Evolutionary conservation across 73 alveolate species (phyloP).

Genomic region (Paramecium sexaurelia): DNA sequence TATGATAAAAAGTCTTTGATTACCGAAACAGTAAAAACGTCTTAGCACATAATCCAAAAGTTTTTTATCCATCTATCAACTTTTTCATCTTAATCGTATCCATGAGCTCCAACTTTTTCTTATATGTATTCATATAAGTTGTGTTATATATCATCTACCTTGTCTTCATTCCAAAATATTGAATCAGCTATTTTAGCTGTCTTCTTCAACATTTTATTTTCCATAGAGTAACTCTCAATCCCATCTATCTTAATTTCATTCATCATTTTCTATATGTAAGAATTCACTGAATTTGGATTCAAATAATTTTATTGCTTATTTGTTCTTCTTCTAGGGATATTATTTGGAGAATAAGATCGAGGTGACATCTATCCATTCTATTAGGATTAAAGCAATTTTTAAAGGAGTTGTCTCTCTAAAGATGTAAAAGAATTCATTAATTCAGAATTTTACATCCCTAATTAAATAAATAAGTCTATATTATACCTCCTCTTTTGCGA

Average conservation of each 20-base stretch:
- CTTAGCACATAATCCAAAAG: conserved; percentile 59
- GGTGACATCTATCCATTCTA: conserved; percentile 40
- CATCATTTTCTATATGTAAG: conserved; percentile 41
- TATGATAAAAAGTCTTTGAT: conserved; percentile 30
- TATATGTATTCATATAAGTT: conserved; percentile 37
- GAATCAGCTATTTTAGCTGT: conserved; percentile 42
- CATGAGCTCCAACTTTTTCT: conserved; percentile 44
- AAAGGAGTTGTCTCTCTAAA: not conserved
- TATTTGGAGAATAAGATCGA: conserved; percentile 43
- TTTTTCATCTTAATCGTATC: conserved; percentile 38
- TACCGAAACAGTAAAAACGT: conserved; percentile 42
- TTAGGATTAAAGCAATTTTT: not conserved
- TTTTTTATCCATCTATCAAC: conserved; percentile 55
- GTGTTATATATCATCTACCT: conserved; percentile 35
- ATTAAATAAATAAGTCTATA: not conserved
- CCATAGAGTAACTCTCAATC: conserved; percentile 39
- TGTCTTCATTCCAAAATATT: conserved; percentile 55
- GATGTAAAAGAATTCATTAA: conserved; percentile 29
- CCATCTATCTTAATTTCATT: conserved; percentile 30
- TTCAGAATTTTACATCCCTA: conserved; percentile 92
- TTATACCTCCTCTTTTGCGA: conserved; percentile 49
- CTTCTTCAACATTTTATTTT: conserved; percentile 12
- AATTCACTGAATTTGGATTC: conserved; percentile 30
- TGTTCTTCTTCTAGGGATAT: conserved; percentile 50
- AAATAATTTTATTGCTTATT: conserved; percentile 34